Percentiles rank a stretch among this genome's conserved stretches.
phyloP scores from a whole-genome alignment of 495 filamentous ascomycete species.

The Penicillium simplicissimum region DNA sequence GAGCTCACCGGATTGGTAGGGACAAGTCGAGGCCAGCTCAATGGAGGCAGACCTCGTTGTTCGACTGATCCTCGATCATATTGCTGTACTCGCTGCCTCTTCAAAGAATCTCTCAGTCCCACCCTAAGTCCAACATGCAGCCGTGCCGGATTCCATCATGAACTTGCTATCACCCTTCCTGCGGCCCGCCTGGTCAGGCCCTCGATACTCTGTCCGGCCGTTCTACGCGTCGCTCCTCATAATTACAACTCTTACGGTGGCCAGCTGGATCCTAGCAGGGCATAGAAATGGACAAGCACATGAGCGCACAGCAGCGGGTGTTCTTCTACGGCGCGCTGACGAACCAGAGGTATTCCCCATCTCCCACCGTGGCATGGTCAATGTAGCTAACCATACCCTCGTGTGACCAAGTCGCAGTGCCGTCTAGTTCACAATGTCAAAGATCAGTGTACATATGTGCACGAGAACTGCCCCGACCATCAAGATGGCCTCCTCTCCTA shows the following conservation, averaged over 20 bases:
- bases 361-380: constrained; percentile 8
- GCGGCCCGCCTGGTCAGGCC: constrained; percentile 29
- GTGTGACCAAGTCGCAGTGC: constrained; percentile 56
- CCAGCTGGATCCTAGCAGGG: constrained; percentile 27
- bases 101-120: constrained; percentile 1
- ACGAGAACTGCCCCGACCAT: constrained; percentile 79
- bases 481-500: constrained; percentile 90
- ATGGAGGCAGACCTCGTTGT: constrained; percentile 7
- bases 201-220: constrained; percentile 39
- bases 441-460: constrained; percentile 87
- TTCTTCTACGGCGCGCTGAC: constrained; percentile 27
- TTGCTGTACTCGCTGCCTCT: constrained; percentile 1
- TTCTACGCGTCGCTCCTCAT: constrained; percentile 39
- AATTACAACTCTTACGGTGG: constrained; percentile 29
- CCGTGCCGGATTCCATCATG: constrained; percentile 27
- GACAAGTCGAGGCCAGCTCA: constrained; percentile 3
- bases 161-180: constrained; percentile 25
- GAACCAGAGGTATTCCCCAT: constrained; percentile 40
- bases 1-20: constrained; percentile 24
- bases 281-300: constrained; percentile 11
- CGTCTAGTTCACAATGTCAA: constrained; percentile 71
- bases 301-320: constrained; percentile 8
- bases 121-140: constrained; percentile 32
- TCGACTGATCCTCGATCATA: constrained; percentile 1
- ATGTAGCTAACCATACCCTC: constrained; percentile 25